These are phyloP conservation scores for Trichomonascus vanleenenianus DNA, from an alignment of 805 yeast species.

Conservation along the genomic window DNA sequence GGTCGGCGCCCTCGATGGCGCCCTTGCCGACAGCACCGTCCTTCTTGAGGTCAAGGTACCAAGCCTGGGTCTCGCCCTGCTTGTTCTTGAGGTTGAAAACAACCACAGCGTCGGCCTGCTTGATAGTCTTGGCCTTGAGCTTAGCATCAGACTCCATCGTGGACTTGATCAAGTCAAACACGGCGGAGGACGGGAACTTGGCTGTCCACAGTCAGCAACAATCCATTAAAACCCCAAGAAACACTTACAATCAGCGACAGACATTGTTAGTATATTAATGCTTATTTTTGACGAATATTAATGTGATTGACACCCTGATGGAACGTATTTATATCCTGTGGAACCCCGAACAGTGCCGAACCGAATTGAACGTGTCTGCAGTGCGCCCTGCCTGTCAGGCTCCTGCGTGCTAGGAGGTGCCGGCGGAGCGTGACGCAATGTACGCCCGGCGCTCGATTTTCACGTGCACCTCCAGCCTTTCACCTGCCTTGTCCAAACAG, in stretches of 20 bases:
- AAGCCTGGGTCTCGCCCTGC: constrained; percentile 49
- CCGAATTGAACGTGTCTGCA: no score
- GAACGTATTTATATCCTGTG: no score
- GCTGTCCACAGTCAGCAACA: constrained; percentile 14
- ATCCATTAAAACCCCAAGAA: neutral
- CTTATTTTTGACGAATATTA: no score
- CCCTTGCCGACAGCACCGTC: constrained; percentile 45
- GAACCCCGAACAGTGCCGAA: no score
- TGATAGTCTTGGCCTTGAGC: constrained; percentile 28
- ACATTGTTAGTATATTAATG: constrained; percentile 4
- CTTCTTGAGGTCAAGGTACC: constrained; percentile 63
- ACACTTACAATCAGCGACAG: constrained; percentile 9
- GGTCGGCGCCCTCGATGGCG: constrained; percentile 44
- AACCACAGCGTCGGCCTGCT: constrained; percentile 52
- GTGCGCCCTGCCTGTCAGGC: no score
- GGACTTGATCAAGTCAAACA: constrained; percentile 31
- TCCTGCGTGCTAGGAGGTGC: no score
- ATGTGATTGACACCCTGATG: no score
- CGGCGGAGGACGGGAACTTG: constrained; percentile 32
- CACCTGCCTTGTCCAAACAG: no score
- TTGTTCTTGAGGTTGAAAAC: constrained; percentile 61
- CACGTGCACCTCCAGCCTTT: no score
- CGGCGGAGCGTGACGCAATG: no score
- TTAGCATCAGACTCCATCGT: constrained; percentile 26
- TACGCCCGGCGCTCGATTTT: no score